Conservation (phyloP, 352 stramenopile species). For the Globisporangium nagaii region DNA sequence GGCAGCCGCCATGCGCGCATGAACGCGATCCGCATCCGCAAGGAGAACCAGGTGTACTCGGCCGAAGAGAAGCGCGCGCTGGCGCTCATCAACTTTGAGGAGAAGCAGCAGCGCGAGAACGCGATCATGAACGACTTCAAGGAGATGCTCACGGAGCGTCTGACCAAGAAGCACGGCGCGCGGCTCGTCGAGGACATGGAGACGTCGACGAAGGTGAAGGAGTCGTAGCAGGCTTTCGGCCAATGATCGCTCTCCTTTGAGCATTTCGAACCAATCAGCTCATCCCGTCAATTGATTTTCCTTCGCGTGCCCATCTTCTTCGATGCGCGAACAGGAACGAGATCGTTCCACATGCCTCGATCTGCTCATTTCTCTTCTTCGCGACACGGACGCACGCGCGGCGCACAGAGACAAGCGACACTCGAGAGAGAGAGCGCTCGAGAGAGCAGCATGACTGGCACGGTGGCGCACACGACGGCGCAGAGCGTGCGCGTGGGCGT, state of each 20-base stretch:
- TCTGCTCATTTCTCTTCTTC: neutral
- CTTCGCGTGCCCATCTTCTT: too few species aligned
- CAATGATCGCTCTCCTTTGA: slow-evolving; percentile 4
- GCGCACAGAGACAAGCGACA: neutral
- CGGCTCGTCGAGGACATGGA: slow-evolving; percentile 85
- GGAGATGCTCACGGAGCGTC: slow-evolving; percentile 85
- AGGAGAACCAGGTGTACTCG: slow-evolving; percentile 99
- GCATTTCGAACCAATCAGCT: slow-evolving; percentile 6
- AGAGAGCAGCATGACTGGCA: neutral
- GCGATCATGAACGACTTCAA: slow-evolving; percentile 97
- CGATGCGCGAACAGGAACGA: too few species aligned
- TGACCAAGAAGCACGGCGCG: slow-evolving; percentile 87
- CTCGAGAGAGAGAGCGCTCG: too few species aligned
- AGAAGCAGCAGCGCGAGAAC: slow-evolving; percentile 98
- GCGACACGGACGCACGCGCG: neutral
- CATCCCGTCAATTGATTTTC: too few species aligned
- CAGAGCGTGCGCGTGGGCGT: slow-evolving; percentile 41
- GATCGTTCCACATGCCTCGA: too few species aligned
- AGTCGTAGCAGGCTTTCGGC: slow-evolving; percentile 7
- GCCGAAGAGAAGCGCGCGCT: slow-evolving; percentile 97
- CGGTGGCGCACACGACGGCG: neutral
- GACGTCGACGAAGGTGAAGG: slow-evolving; percentile 43
- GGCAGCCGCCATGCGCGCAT: slow-evolving; percentile 97
- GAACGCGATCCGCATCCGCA: slow-evolving; percentile 98
- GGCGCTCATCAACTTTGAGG: slow-evolving; percentile 98